A percentile compares a stretch with the other conserved stretches of the same genome.
phyloP scores from a whole-genome alignment of 208 protist species.

The Histomonas meleagridis region DNA sequence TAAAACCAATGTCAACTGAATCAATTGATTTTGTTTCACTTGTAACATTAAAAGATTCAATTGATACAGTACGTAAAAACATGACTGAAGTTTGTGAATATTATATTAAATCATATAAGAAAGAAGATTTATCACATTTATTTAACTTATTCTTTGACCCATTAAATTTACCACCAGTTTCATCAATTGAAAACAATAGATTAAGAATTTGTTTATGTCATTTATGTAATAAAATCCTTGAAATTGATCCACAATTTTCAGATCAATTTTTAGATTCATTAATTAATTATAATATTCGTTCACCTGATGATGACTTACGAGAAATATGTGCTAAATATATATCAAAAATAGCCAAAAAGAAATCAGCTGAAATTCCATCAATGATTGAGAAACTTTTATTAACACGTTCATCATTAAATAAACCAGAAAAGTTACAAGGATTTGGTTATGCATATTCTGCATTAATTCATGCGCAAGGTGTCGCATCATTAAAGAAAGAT shows the following conservation, averaged over 20 bases:
- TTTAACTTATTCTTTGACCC: neutral
- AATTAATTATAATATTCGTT: conserved; percentile 6
- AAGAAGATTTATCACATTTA: neutral
- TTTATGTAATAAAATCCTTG: neutral
- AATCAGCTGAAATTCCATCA: neutral
- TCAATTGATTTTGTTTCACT: neutral
- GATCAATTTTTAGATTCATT: neutral
- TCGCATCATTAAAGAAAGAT: neutral
- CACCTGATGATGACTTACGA: neutral
- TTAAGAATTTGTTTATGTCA: neutral
- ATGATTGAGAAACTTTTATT: neutral
- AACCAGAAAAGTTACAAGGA: neutral
- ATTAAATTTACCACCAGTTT: neutral
- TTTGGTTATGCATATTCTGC: neutral
- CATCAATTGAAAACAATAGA: neutral
- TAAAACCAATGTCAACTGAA: neutral
- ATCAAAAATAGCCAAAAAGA: conserved; percentile 5
- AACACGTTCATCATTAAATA: neutral
- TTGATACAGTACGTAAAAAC: neutral
- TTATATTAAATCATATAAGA: neutral
- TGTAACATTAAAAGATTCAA: neutral
- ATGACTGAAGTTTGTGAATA: neutral
- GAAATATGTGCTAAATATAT: neutral
- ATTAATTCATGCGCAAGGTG: neutral
- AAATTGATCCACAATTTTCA: neutral